Base-by-base conservation (phyloP, 257 asterid genomes). In the Linderniella brevidens region DNA sequence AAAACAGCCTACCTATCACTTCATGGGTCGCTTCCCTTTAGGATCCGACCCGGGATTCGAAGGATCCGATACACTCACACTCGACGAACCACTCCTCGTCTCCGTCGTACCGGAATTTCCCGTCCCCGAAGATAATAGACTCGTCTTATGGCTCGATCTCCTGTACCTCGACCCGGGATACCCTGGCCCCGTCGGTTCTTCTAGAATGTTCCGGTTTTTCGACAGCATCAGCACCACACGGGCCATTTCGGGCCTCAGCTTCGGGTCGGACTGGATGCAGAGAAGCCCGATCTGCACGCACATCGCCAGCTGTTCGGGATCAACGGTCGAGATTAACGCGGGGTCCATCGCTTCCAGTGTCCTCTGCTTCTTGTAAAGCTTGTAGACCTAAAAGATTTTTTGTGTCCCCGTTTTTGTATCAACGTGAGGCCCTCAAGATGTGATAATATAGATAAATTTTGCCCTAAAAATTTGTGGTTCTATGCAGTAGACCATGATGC, bases 131-230 rank as follows among this genome's bases (percentile, higher is more conserved):
- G 32, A 25, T 6, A 25, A 25, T 25, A 25, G 6, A 25, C 32
- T 55, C 19, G 63, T 48, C 45, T 61, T 65, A 29, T 42, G 72
- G 37, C 72, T 17, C 42, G 70, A 62, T 45, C 71, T 64, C 50
- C 80, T 68, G 35, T 73, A 70, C 36, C 88, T 64, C 11, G 82
- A 46, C 40, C 93, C 86, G 0, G 75, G 76, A 53, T 68, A 73
- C 47, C 93, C 96, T 0, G 99, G 99, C 57, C 78, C 52, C 2
- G 63, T 58, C 7, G 99, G 99, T 48, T 77, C 94, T 46, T 79
- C 93, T 8, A 90, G 86, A 56, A 53, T 63, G 50, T 71, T 71
- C 8, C 86, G 86, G 46, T 63, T 81, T 58, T 75, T 79, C 17
- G 92, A 79, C 48, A 90, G 71, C 58, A 77, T 61, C 48, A 68